Percentiles rank a stretch among this genome's conserved stretches.
Evolutionary conservation across 768 basidiomycete species (phyloP).

Genomic region (Imleria badia): DNA sequence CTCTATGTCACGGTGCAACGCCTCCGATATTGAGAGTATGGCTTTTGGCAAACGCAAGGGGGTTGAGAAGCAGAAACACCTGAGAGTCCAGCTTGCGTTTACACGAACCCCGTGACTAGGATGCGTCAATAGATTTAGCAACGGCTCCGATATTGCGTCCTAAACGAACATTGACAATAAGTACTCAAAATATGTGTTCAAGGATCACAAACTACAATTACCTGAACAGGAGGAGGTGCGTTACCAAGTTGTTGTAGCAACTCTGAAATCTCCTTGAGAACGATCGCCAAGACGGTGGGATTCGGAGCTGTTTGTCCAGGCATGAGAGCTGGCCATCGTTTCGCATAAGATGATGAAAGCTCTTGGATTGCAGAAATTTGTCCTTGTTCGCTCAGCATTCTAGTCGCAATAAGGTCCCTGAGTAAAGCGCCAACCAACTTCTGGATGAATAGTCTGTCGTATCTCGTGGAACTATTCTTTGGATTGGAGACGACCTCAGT

Average conservation of each 20-base stretch:
- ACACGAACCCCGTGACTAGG: slow-evolving; percentile 87
- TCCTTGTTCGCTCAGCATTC: slow-evolving; percentile 90
- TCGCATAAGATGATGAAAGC: slow-evolving; percentile 75
- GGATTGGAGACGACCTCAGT: slow-evolving; percentile 68
- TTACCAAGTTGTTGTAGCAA: slow-evolving; percentile 89
- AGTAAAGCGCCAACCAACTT: slow-evolving; percentile 75
- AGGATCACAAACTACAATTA: slow-evolving; percentile 24
- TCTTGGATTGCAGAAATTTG: slow-evolving; percentile 92
- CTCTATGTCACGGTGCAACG: slow-evolving; percentile 80
- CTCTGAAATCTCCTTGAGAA: slow-evolving; percentile 80
- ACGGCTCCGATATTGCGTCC: slow-evolving; percentile 83
- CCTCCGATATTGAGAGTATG: slow-evolving; percentile 73
- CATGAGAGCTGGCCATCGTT: slow-evolving; percentile 92
- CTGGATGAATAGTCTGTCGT: slow-evolving; percentile 73
- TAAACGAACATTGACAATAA: slow-evolving; percentile 27
- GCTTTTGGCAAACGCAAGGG: slow-evolving; percentile 81
- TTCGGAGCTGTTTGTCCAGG: slow-evolving; percentile 75
- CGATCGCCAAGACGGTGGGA: slow-evolving; percentile 67
- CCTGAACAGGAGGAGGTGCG: slow-evolving; percentile 86
- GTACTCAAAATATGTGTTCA: background rate
- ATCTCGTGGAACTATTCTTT: slow-evolving; percentile 54
- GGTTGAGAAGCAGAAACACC: slow-evolving; percentile 88
- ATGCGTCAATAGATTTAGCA: slow-evolving; percentile 83
- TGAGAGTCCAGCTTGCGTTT: slow-evolving; percentile 82
- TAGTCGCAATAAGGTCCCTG: slow-evolving; percentile 81